Base-by-base conservation (phyloP, 495 filamentous ascomycete species). In the Lepidopterella palustris region DNA sequence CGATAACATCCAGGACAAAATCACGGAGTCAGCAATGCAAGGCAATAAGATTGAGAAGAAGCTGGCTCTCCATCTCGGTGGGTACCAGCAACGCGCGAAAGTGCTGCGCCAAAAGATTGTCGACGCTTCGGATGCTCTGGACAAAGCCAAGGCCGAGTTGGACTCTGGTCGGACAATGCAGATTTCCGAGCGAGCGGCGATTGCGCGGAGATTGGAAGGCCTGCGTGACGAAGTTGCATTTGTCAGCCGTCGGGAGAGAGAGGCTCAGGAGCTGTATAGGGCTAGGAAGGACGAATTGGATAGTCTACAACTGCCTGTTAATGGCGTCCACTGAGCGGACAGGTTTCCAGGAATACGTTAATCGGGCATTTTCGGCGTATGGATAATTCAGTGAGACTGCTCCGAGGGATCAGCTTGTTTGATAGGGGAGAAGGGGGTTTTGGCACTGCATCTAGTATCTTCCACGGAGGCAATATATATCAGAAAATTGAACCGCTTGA, bases 41-140 rank as follows among this genome's bases (percentile, higher is more conserved):
- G 88, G 86, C 49, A 90, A 89, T 65, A 93, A 90, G 70, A 75
- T 91, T 10, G 92, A 98, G 72, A 96, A 96, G 78, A 97, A 96
- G 75, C 82, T 98, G n/a, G 80, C 80, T 5, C 73, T 95, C 48
- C 84, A 92, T 62, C 83, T 92, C 0, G 92, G 92, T 26, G 93
- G 93, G 52, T 98, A 98, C 72, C 86, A 90, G 70, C 84, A 89
- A 62, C 89, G 93, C 27, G 84, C 89, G 20, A 90, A 90, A 68
- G 84, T 79, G 58, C 79, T 98, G 10, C 85, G 86, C 26, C 77
- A 81, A 59, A 97, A 97, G 74, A 88, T 91, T 55, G 68, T 79
- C 26, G 91, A 96, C 64, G 90, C 90, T 25, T 80, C 83, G 25
- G 80, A 83, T n/a, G 88, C 86, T 0, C 75, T 97, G 23, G 82